Conservation (phyloP, 768 basidiomycete genomes). For the Postia placenta region DNA sequence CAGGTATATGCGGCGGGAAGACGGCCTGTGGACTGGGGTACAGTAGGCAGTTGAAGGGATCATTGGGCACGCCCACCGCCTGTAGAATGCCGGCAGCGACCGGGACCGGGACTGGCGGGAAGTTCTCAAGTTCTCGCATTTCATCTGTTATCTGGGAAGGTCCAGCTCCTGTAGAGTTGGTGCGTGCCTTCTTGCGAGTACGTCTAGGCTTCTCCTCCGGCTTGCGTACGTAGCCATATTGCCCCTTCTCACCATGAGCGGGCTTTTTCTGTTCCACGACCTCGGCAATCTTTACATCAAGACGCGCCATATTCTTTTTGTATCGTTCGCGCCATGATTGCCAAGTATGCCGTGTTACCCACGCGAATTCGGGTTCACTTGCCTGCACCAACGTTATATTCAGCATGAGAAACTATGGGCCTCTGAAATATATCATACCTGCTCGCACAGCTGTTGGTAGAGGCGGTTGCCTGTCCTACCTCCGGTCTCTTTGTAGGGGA, state of each 20-base stretch:
- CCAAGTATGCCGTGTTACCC: slow-evolving; percentile 84
- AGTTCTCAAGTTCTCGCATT: slow-evolving; percentile 9
- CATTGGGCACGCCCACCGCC: slow-evolving; percentile 7
- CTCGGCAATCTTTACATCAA: slow-evolving; percentile 56
- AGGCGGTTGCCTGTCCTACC: slow-evolving; percentile 78
- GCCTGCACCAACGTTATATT: too few relatives aligned
- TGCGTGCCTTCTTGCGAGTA: slow-evolving; percentile 11
- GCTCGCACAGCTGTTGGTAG: slow-evolving; percentile 78
- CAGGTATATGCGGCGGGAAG: not conserved
- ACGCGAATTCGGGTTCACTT: slow-evolving; percentile 64
- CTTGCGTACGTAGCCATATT: slow-evolving; percentile 76
- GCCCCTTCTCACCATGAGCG: slow-evolving; percentile 66
- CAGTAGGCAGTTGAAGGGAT: slow-evolving; percentile 7
- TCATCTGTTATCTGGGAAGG: slow-evolving; percentile 8
- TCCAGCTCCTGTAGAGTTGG: slow-evolving; percentile 3
- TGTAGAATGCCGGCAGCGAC: slow-evolving; percentile 10
- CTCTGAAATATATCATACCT: slow-evolving; percentile 8
- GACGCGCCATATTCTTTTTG: slow-evolving; percentile 70
- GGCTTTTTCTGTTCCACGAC: slow-evolving; percentile 72
- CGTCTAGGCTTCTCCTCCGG: slow-evolving; percentile 60
- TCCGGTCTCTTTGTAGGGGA: slow-evolving; percentile 78
- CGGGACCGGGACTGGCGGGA: slow-evolving; percentile 14
- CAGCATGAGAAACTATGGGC: too few relatives aligned
- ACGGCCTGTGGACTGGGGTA: slow-evolving; percentile 8
- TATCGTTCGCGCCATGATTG: slow-evolving; percentile 88